Evolutionary conservation across 2,329 filamentous ascomycete genomes (phyloP).

Genomic region (Apiospora koreana): DNA sequence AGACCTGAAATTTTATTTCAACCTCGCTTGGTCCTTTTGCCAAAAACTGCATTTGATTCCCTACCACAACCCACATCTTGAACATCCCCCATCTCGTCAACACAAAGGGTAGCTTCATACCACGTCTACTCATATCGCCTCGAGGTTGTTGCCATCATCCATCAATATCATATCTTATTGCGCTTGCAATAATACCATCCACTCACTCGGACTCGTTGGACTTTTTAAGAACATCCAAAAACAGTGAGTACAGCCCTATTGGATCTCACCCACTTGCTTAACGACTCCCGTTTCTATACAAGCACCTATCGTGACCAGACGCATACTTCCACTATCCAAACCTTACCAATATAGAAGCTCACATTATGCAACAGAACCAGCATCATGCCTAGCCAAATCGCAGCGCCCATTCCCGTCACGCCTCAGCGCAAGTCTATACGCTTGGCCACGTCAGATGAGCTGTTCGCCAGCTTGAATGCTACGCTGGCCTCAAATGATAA

Average conservation of each 20-base stretch:
- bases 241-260: background rate
- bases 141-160: background rate
- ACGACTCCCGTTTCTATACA: background rate
- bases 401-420: slow-evolving; percentile 49
- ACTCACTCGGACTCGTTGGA: background rate
- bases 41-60: background rate
- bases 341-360: background rate
- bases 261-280: background rate
- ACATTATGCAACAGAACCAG: slow-evolving; percentile 6
- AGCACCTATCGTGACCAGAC: background rate
- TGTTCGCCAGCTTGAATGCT: slow-evolving; percentile 55
- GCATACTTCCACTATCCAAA: background rate
- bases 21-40: slow-evolving; percentile 3
- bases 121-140: background rate
- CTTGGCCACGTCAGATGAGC: slow-evolving; percentile 49
- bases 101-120: background rate
- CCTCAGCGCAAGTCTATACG: slow-evolving; percentile 46
- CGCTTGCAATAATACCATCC: background rate
- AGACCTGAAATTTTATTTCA: background rate
- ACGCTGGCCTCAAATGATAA: slow-evolving; percentile 47
- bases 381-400: slow-evolving; percentile 47
- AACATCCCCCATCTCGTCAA: background rate
- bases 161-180: slow-evolving; percentile 6
- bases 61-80: background rate
- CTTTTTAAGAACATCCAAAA: background rate